Conservation (phyloP, 306 rosid genomes). For the Citrullus colocynthis region DNA sequence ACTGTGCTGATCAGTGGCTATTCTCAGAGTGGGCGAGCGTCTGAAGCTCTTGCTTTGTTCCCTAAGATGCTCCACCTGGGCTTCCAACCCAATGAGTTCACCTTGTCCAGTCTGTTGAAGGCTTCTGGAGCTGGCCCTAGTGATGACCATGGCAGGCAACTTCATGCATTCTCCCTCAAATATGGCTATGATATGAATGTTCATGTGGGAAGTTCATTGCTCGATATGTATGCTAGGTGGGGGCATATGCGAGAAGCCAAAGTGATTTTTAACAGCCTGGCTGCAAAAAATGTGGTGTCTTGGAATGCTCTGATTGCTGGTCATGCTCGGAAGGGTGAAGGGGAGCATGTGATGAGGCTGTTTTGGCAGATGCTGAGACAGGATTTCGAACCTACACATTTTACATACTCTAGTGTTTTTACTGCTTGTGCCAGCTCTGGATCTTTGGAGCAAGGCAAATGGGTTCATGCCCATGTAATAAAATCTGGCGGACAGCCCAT, state of each 20-base stretch:
- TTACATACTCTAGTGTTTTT: slow-evolving; percentile 17
- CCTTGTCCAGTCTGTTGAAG: slow-evolving; percentile 17
- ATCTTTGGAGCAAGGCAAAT: slow-evolving; percentile 19
- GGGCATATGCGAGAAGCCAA: slow-evolving; percentile 10
- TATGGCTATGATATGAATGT: slow-evolving; percentile 13
- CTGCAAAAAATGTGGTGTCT: slow-evolving; percentile 13
- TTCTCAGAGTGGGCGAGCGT: slow-evolving; percentile 10
- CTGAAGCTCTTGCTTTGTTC: slow-evolving; percentile 11
- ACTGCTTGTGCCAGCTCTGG: slow-evolving; percentile 18
- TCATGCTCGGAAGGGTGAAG: slow-evolving; percentile 15
- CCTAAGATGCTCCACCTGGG: slow-evolving; percentile 13
- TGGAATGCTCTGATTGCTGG: slow-evolving; percentile 23
- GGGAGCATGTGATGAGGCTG: background rate
- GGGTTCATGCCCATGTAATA: slow-evolving; percentile 19
- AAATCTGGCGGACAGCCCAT: slow-evolving; percentile 14
- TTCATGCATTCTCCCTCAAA: slow-evolving; percentile 15
- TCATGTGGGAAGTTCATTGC: slow-evolving; percentile 16
- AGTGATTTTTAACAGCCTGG: slow-evolving; percentile 1
- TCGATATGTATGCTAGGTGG: slow-evolving; percentile 20
- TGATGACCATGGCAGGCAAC: slow-evolving; percentile 8
- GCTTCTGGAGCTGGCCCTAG: slow-evolving; percentile 13
- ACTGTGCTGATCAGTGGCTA: slow-evolving; percentile 16
- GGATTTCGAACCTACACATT: slow-evolving; percentile 11
- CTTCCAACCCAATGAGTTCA: slow-evolving; percentile 12
- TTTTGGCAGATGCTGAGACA: slow-evolving; percentile 5